Evolutionary conservation across 2,329 filamentous ascomycete genomes (phyloP).

Genomic region (Pyricularia sp.): DNA sequence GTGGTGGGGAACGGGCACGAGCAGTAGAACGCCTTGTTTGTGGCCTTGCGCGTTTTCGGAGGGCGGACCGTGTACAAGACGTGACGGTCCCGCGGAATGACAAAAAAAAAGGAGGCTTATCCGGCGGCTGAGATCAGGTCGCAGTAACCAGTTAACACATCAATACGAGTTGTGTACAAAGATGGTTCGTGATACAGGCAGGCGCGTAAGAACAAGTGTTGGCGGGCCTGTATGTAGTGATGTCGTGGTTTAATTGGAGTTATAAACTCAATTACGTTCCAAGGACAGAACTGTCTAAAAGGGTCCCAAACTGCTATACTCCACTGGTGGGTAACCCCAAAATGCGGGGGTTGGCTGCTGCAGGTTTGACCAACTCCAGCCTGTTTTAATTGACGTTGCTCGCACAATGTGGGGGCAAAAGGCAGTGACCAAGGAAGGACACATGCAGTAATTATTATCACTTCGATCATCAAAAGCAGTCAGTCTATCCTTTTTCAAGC

Average conservation of each 20-base stretch:
- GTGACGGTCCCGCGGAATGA: background rate
- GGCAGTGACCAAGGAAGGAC: too few relatives aligned
- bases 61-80: background rate
- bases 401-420: too few relatives aligned
- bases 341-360: background rate
- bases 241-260: background rate
- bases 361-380: background rate
- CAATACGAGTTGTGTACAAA: background rate
- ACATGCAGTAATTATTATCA: too few relatives aligned
- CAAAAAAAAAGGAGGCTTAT: background rate
- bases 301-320: background rate
- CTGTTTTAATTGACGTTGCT: too few relatives aligned
- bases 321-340: background rate
- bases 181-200: background rate
- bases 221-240: background rate
- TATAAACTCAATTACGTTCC: background rate
- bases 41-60: background rate
- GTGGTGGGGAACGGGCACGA: background rate
- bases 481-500: too few relatives aligned
- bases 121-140: background rate
- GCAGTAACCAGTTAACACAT: background rate
- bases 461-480: too few relatives aligned
- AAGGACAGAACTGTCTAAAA: background rate
- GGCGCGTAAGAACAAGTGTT: background rate
- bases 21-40: background rate